phyloP scores from a whole-genome alignment of 768 basidiomycete genomes.

The Suillus decipiens region DNA sequence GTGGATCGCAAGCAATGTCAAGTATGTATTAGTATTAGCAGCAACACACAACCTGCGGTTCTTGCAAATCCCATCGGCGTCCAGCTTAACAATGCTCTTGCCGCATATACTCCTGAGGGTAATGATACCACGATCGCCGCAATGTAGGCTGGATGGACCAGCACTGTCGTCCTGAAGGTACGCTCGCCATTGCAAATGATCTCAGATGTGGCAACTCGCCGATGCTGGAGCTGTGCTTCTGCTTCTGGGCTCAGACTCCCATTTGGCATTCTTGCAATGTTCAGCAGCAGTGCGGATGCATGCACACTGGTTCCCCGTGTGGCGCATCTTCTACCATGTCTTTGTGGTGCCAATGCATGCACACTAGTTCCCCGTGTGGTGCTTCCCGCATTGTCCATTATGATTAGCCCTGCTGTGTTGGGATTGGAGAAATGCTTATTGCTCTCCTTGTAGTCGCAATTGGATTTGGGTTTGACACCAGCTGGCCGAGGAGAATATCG shows the following conservation, averaged over 20 bases:
- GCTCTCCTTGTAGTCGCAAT: background rate
- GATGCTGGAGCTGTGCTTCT: constrained; percentile 52
- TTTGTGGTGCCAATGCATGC: constrained; percentile 41
- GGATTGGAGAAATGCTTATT: background rate
- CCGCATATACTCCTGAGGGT: constrained; percentile 47
- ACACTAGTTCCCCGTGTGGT: constrained; percentile 38
- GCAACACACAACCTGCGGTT: constrained; percentile 49
- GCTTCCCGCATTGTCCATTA: constrained; percentile 37
- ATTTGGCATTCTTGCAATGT: constrained; percentile 40
- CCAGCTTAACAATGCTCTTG: constrained; percentile 35
- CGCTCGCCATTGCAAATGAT: constrained; percentile 36
- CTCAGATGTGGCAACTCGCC: constrained; percentile 38
- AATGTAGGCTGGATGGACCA: constrained; percentile 40
- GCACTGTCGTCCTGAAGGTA: constrained; percentile 55
- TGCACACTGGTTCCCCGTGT: constrained; percentile 38
- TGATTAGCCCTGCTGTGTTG: background rate
- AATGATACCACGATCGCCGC: constrained; percentile 39
- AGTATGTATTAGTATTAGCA: constrained; percentile 48
- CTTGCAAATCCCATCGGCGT: constrained; percentile 44
- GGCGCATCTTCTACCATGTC: constrained; percentile 46
- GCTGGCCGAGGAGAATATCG: background rate
- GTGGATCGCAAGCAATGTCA: constrained; percentile 30
- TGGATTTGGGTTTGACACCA: background rate
- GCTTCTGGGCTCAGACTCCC: constrained; percentile 36
- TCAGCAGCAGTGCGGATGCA: constrained; percentile 35